Evolutionary conservation across 2,329 filamentous ascomycete species (phyloP).

Genomic region (Cytospora mali): DNA sequence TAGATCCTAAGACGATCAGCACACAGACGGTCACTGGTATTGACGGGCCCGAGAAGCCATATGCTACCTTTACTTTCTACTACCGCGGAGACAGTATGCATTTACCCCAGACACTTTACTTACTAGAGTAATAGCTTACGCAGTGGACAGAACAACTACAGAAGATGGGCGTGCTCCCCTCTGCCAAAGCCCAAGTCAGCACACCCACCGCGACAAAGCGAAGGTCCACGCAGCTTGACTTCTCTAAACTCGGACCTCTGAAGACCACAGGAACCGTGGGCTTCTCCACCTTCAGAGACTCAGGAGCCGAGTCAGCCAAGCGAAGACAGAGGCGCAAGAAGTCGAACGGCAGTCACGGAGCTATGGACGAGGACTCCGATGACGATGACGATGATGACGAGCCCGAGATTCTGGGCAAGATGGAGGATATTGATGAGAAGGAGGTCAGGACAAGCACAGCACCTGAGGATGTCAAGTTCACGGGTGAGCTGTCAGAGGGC

Average conservation of each 20-base stretch:
- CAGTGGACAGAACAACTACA: slow-evolving; percentile 75
- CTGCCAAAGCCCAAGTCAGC: slow-evolving; percentile 65
- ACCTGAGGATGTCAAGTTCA: slow-evolving; percentile 73
- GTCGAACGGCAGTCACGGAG: slow-evolving; percentile 56
- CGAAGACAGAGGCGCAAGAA: slow-evolving; percentile 64
- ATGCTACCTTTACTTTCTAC: slow-evolving; percentile 96
- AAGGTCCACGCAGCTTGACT: slow-evolving; percentile 81
- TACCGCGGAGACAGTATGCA: slow-evolving; percentile 86
- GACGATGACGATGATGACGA: slow-evolving; percentile 73
- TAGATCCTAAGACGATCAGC: slow-evolving; percentile 96
- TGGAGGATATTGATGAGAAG: slow-evolving; percentile 66
- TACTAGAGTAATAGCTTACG: slow-evolving; percentile 30
- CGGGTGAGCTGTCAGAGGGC: slow-evolving; percentile 77
- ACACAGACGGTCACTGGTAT: slow-evolving; percentile 99
- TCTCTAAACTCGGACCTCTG: slow-evolving; percentile 80
- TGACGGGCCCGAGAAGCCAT: slow-evolving; percentile 93
- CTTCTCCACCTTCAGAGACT: slow-evolving; percentile 85
- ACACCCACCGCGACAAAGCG: slow-evolving; percentile 69
- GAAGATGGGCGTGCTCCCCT: slow-evolving; percentile 88
- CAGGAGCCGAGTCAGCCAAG: slow-evolving; percentile 55
- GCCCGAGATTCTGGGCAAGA: slow-evolving; percentile 62
- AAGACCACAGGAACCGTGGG: slow-evolving; percentile 87
- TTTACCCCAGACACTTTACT: background rate
- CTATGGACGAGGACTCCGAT: slow-evolving; percentile 73
- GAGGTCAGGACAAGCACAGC: slow-evolving; percentile 57